Base-by-base conservation (phyloP, 805 yeast genomes). In the Candida qinlingensis region DNA sequence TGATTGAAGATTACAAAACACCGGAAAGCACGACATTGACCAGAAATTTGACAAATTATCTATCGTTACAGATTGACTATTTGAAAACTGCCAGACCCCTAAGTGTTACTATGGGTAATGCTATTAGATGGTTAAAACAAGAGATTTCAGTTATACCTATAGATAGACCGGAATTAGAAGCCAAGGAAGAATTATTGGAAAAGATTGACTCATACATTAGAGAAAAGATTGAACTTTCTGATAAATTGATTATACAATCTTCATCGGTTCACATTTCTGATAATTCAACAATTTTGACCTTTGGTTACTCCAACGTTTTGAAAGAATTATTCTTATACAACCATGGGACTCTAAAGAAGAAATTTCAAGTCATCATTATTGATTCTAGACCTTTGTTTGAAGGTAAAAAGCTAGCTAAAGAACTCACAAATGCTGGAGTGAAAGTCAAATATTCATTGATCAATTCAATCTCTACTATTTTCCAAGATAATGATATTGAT, bases 61-160 rank as follows among this genome's bases (percentile, higher is more conserved):
- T 94, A 50, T 83, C 96, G 9, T 88, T 86, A 61, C 99, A 94
- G 68, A 94, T 94, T 55, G 99, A 92, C 64, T 88, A 86, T 57
- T 72, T 94, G 57, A 92, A 88, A 59, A 81, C 88, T 8, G 91
- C 97, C 4, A 80, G 99, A 54, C 97, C 98, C 1, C 74, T 94
- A 43, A 82, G 94, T 48, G 87, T 91, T 3, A 79, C 96, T 1
- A 94, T 94, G 99, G 99, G 99, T 47, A 94, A 91, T 70, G 92
- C 97, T 3, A 94, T 94, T 56, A 80, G 99, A 59, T 91, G 97
- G 97, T 75, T 94, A 54, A 94, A 94, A 62, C 98, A 92, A 70
- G 92, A 87, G 64, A 92, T 94, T 47, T 81, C 97, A 1, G 75
- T 79, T 39, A 80, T 92, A 43, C 83, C 90, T 49, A 82, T 91